Base-by-base conservation (phyloP, 371 early-diverging fungal species). In the Circinella umbellata region DNA sequence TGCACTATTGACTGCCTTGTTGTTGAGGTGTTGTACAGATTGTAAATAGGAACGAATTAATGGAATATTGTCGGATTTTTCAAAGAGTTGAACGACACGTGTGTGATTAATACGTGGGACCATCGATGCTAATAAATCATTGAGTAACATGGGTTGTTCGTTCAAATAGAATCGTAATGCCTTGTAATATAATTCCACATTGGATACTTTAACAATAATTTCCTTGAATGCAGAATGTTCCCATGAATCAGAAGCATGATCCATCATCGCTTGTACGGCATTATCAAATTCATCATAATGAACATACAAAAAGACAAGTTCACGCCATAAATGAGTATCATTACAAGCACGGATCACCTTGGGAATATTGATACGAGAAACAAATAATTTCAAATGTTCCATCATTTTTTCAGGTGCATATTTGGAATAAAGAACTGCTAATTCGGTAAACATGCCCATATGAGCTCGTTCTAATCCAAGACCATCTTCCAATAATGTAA, bases 391-490 rank as follows among this genome's bases (percentile, higher is more conserved):
- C 64, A 99, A 87, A 73, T 98, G 98, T 73, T 96, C 98, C 95
- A 96, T 96, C 86, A 98, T 89, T 54, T 91, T 86, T 69, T 96
- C 98, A 3, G 96, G 94, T 5, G 89, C 86, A 88, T 99, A 96
- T 79, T 96, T 96, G 76, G 96, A 92, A 81, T 99, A 98, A 69
- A 98, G 82, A 66, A 98, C 92, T 11, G 98, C 96, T 39, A 99
- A 86, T 78, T 98, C 98, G 0, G 99, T 99, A 76, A 99, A 99
- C 98, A 99, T 98, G 54, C 98, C 98, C 98, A 98, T 98, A 73
- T 99, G 98, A 9, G 99, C 98, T 60, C 99, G 91, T 85, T 99
- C 99, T 67, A 98, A 76, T 17, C 95, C 95, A 10, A 98, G 84
- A 70, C 97, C 95, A 57, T 94, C 91, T 84, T 99, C 97, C 55